Conservation (phyloP, 192 early-diverging fungal genomes). For the Phlyctochytrium planicorne region DNA sequence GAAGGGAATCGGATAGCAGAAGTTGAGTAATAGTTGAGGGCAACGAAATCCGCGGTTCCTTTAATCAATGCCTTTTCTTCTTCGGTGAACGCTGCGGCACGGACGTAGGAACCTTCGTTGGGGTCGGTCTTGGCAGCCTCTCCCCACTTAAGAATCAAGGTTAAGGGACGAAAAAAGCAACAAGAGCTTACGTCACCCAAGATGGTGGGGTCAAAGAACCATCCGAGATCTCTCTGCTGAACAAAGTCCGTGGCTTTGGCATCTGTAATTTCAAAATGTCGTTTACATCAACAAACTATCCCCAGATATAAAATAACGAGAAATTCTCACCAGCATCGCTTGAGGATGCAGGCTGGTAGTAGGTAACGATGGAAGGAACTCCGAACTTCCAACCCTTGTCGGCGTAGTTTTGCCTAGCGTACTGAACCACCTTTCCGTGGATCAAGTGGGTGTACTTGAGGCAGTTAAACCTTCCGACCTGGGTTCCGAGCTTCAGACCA, state of each 20-base stretch:
- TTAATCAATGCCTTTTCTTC: neutral
- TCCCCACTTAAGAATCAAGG: neutral
- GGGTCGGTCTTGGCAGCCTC: neutral
- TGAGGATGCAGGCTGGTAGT: neutral
- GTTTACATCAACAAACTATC: no score
- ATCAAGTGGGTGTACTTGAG: neutral
- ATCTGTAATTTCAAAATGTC: no score
- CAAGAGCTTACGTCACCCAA: neutral
- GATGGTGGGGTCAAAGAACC: neutral
- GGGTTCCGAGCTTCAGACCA: neutral
- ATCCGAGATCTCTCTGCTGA: neutral
- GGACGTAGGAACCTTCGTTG: neutral
- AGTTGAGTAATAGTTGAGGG: conserved; percentile 42
- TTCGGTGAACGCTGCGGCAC: neutral
- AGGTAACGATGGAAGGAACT: conserved; percentile 8
- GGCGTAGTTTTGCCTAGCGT: conserved; percentile 2
- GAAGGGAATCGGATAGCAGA: no score
- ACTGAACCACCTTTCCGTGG: conserved; percentile 19
- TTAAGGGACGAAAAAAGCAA: neutral
- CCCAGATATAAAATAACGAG: no score
- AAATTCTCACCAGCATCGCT: neutral
- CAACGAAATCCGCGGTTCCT: conserved; percentile 34
- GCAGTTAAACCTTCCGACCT: neutral
- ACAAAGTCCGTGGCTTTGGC: neutral
- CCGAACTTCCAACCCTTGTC: conserved; percentile 17